phyloP scores from a whole-genome alignment of 257 asterid species.

The Pogostemon cablin region DNA sequence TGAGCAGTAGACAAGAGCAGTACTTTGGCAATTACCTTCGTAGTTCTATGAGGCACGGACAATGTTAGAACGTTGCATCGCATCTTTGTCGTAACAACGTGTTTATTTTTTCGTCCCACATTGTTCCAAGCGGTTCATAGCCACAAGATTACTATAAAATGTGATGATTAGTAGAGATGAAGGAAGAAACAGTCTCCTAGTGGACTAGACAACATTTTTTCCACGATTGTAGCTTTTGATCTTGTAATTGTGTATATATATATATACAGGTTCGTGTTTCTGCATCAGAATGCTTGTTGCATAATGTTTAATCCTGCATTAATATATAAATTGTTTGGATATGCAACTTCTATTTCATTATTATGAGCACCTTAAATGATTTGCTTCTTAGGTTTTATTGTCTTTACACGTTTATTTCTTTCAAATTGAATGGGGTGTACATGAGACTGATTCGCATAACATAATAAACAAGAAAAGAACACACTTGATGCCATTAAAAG shows the following conservation, averaged over 20 bases:
- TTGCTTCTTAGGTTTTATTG: no score
- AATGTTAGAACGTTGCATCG: constrained; percentile 6
- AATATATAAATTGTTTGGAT: no score
- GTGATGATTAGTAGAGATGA: constrained; percentile 21
- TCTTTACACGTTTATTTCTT: no score
- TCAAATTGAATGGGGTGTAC: no score
- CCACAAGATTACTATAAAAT: neutral
- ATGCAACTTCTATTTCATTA: no score
- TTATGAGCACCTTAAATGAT: no score
- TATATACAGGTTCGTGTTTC: no score
- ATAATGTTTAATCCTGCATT: no score
- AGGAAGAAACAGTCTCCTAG: constrained; percentile 22
- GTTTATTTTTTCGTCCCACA: neutral
- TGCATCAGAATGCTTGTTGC: no score
- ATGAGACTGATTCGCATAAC: no score
- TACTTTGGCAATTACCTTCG: neutral
- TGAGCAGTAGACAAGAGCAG: neutral
- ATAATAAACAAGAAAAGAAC: neutral
- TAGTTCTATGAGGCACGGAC: constrained; percentile 24
- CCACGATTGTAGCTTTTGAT: constrained; percentile 33
- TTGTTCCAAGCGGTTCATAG: constrained; percentile 21
- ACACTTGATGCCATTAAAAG: neutral
- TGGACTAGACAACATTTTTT: constrained; percentile 27
- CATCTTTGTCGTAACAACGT: neutral
- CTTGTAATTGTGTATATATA: constrained; percentile 25